A percentile compares a stretch with the other conserved stretches of the same genome.
Evolutionary conservation across 768 basidiomycete species (phyloP).

Genomic region (Cytidiella melzeri): DNA sequence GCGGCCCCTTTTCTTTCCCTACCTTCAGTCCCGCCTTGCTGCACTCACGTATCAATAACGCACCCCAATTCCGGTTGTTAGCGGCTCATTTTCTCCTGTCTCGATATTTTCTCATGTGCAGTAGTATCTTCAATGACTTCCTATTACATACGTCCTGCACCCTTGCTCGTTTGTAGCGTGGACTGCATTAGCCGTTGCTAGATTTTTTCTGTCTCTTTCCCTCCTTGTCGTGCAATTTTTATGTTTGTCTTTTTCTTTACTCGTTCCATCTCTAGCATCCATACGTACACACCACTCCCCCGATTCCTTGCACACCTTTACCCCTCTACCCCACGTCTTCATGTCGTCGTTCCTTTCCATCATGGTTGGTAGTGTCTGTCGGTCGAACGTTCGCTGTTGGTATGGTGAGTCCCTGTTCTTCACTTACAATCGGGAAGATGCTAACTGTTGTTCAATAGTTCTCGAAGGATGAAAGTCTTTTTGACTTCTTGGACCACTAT

Average conservation of each 20-base stretch:
- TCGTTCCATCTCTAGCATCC: background rate
- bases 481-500: too few species aligned
- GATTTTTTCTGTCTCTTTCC: background rate
- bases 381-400: background rate
- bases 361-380: background rate
- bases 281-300: background rate
- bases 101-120: slow-evolving; percentile 10
- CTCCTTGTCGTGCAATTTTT: slow-evolving; percentile 1
- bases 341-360: background rate
- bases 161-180: background rate
- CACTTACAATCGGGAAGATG: too few species aligned
- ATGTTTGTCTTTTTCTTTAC: background rate
- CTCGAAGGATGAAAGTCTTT: too few species aligned
- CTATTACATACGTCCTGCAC: background rate
- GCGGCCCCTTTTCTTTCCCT: slow-evolving; percentile 2
- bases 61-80: background rate
- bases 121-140: background rate
- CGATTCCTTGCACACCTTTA: background rate
- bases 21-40: slow-evolving; percentile 4
- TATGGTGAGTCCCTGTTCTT: background rate
- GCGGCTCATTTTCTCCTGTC: slow-evolving; percentile 1
- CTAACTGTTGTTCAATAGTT: too few species aligned
- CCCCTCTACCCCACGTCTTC: background rate
- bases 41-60: slow-evolving; percentile 11
- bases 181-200: slow-evolving; percentile 5